Base-by-base conservation (phyloP, 176 grass and related monocot genomes). In the Tillandsia fasciculata region DNA sequence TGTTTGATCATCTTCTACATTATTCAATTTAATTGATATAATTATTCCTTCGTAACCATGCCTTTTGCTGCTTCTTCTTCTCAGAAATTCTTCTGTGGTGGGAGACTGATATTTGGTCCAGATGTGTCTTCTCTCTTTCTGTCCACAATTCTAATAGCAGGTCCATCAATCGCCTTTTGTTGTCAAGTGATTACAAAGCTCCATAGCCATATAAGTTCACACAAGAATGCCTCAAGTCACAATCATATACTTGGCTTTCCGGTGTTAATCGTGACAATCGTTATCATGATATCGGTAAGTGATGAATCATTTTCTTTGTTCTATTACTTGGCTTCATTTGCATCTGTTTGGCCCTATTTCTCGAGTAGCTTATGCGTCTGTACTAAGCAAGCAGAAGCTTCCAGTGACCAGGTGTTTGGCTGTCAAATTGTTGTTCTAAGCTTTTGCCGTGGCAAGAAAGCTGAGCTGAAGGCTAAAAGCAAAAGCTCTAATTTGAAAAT, bases 11-110 rank as follows among this genome's bases (percentile, higher is more conserved):
- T 42, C 33, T 42, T 42, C 33, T 42, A 42, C 33, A 42, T 42
- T 42, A 6, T 42, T 42, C 20, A 8, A 9, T 18, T 59, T 22
- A 17, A 18, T 17, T 17, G n/a, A 14, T 18, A 18, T 0, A 23
- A 61, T n/a, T 61, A n/a, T 61, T 15, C 56, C 56, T n/a, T 10
- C 56, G 9, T 1, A n/a, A n/a, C 2, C 18, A 20, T 61, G 13
- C 2, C n/a, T 61, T 22, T 23, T 61, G 17, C 15, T 61, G 15
- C 22, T 61, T 61, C 56, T 22, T 42, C 8, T 59, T 73, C 70
- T 71, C 83, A 97, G 89, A 97, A 78, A 85, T 97, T 97, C 48
- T 80, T 82, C 2, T 97, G 86, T 63, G 81, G 89, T 65, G 93
- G 89, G 61, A 85, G 86, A 28, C 58, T 97, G 10, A 87, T 97